These are phyloP conservation scores for Ceratobasidium sp. DNA, from an alignment of 1,284 basidiomycete genomes.

Conservation along the genomic window DNA sequence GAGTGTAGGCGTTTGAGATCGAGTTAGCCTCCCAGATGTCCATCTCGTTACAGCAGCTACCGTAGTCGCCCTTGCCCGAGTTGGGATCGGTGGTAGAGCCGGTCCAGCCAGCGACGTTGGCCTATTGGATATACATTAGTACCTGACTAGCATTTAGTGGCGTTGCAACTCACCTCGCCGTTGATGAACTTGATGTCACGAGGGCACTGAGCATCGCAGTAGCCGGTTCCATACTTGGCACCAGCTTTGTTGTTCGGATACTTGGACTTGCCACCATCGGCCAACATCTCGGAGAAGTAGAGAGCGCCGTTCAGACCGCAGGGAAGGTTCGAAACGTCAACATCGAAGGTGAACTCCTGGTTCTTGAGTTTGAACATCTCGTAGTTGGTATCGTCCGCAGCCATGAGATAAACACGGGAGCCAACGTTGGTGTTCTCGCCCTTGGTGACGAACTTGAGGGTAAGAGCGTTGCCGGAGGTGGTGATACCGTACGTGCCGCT, in stretches of 20 bases:
- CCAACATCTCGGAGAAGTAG: constrained; percentile 50
- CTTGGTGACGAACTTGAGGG: constrained; percentile 84
- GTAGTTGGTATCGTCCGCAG: constrained; percentile 51
- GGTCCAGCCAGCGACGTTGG: constrained; percentile 46
- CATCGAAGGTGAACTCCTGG: constrained; percentile 64
- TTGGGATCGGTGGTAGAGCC: constrained; percentile 42
- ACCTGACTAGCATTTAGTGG: background rate
- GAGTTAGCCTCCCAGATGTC: constrained; percentile 55
- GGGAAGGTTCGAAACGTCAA: constrained; percentile 60
- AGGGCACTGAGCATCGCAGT: constrained; percentile 51
- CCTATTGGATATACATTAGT: constrained; percentile 52
- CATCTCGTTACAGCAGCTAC: constrained; percentile 56
- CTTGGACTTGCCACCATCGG: constrained; percentile 43
- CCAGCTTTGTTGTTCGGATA: constrained; percentile 45
- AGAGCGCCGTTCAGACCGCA: constrained; percentile 59
- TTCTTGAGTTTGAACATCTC: constrained; percentile 61
- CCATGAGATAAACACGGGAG: constrained; percentile 63
- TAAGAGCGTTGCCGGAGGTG: constrained; percentile 57
- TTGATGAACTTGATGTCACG: constrained; percentile 64
- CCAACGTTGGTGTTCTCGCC: constrained; percentile 73
- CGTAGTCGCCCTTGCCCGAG: constrained; percentile 53
- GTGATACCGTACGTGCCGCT: constrained; percentile 56
- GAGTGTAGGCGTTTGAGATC: constrained; percentile 20
- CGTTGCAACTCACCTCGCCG: constrained; percentile 52
- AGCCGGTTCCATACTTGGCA: constrained; percentile 48